Percentiles rank a stretch among this genome's conserved stretches.
These are phyloP conservation scores for peach (Prunus persica) DNA, from an alignment of 306 rosid species.

Conservation along the genomic window DNA sequence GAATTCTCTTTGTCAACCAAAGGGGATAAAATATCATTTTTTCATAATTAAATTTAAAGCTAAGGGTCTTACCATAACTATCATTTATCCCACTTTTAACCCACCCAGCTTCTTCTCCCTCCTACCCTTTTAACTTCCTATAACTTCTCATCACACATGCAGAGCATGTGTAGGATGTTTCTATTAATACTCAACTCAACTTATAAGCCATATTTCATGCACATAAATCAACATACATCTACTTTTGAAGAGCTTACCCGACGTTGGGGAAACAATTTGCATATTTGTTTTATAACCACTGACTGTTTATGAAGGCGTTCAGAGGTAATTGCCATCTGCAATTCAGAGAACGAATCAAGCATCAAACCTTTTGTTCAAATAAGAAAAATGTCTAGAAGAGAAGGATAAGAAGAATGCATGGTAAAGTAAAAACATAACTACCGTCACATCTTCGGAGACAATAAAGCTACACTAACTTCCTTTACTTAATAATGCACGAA, in stretches of 20 bases:
- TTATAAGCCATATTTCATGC: neutral
- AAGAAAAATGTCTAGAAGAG: neutral
- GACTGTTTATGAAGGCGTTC: constrained; percentile 93
- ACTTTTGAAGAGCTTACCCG: constrained; percentile 52
- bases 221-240: constrained; percentile 14
- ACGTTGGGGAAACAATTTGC: constrained; percentile 90
- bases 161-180: no score
- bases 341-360: constrained; percentile 14
- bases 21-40: no score
- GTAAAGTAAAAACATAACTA: constrained; percentile 1
- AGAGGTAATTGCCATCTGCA: constrained; percentile 91
- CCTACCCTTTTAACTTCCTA: no score
- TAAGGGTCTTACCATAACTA: no score
- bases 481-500: constrained; percentile 9
- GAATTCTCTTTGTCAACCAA: no score
- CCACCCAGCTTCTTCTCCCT: no score
- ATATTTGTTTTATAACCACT: constrained; percentile 83
- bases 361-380: constrained; percentile 13
- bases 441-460: neutral
- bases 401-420: constrained; percentile 7
- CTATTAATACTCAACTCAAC: no score
- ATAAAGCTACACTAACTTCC: constrained; percentile 6
- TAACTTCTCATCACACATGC: no score
- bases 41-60: no score
- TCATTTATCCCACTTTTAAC: no score